These are phyloP conservation scores for Agaricus subrufescens DNA, from an alignment of 768 basidiomycete genomes.

Conservation along the genomic window DNA sequence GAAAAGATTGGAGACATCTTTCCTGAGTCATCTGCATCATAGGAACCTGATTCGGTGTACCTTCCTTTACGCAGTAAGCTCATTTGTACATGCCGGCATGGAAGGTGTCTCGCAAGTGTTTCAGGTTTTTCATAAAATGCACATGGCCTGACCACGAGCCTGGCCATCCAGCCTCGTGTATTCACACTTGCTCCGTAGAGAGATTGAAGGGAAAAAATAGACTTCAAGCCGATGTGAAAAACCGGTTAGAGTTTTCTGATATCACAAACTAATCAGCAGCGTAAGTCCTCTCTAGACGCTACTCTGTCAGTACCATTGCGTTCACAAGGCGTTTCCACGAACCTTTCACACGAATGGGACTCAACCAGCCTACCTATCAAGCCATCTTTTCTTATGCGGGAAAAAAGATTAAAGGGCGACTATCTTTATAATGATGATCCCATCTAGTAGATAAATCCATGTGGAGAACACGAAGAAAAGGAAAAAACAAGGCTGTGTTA, in stretches of 20 bases:
- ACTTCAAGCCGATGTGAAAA: not conserved
- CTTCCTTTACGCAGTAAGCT: not conserved
- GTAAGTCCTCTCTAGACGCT: not conserved
- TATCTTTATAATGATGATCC: slow-evolving; percentile 6
- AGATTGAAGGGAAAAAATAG: not conserved
- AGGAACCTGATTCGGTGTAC: not conserved
- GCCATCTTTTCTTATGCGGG: slow-evolving; percentile 3
- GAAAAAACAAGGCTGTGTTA: slow-evolving; percentile 1
- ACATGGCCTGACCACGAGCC: slow-evolving; percentile 10
- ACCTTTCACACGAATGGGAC: not conserved
- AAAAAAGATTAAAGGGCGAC: not conserved
- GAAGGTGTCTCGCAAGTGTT: slow-evolving; percentile 8
- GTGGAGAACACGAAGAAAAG: not conserved
- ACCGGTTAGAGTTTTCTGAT: not conserved
- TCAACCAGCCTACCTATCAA: not conserved
- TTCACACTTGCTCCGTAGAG: slow-evolving; percentile 6
- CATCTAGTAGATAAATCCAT: slow-evolving; percentile 6
- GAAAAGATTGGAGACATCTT: not conserved
- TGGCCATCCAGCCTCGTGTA: slow-evolving; percentile 7
- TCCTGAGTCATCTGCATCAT: not conserved
- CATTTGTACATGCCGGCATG: slow-evolving; percentile 3
- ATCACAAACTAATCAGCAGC: too few species aligned
- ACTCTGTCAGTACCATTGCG: not conserved
- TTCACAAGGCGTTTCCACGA: not conserved
- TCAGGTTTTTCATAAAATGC: slow-evolving; percentile 10